Conservation (phyloP, 805 yeast genomes). For the Wickerhamiella cacticola region DNA sequence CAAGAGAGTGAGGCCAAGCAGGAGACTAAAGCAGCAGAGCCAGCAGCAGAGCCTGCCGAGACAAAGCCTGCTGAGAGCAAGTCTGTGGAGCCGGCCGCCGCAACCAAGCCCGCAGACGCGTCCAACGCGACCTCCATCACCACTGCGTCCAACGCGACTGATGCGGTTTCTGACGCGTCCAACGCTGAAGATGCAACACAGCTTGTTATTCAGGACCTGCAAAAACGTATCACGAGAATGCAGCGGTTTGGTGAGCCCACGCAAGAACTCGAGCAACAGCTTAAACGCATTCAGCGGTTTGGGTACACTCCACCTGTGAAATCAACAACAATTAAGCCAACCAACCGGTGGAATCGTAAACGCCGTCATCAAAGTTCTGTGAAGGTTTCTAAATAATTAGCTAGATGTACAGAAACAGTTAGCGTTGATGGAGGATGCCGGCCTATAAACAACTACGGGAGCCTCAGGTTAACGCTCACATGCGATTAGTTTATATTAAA, state of each 20-base stretch:
- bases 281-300: conserved; percentile 68
- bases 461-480: no score
- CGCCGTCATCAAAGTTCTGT: conserved; percentile 1
- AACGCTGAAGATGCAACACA: conserved; percentile 20
- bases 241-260: conserved; percentile 57
- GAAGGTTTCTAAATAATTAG: neutral
- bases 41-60: conserved; percentile 16
- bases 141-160: conserved; percentile 19
- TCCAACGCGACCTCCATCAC: conserved; percentile 12
- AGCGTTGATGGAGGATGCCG: no score
- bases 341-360: neutral
- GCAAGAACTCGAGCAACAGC: conserved; percentile 44
- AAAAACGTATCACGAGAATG: conserved; percentile 57
- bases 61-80: conserved; percentile 18
- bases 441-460: no score
- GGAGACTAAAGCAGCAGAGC: conserved; percentile 16
- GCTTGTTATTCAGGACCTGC: conserved; percentile 50
- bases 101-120: conserved; percentile 13
- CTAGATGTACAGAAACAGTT: neutral
- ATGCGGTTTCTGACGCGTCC: conserved; percentile 10
- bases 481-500: no score
- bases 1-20: conserved; percentile 16
- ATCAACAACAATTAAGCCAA: neutral
- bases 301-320: conserved; percentile 33
- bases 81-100: no score